Conservation (phyloP, 306 rosid genomes). For the Lagenaria siceraria region DNA sequence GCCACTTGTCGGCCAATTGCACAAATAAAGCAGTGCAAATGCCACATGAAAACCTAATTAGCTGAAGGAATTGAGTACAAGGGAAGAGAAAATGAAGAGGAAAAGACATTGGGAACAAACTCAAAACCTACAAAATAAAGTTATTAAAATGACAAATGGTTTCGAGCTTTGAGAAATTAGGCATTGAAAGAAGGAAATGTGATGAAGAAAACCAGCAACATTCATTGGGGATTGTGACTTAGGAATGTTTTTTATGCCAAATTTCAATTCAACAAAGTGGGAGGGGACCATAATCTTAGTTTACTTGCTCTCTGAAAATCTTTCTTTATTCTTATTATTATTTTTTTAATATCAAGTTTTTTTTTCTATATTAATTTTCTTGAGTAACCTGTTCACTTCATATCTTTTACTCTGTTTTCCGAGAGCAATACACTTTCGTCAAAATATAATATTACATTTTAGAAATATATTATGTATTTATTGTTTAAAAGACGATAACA, state of each 20-base stretch:
- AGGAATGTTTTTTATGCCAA: constrained; percentile 27
- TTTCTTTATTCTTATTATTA: too few species aligned
- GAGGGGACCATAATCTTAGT: constrained; percentile 49
- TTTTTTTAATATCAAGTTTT: too few species aligned
- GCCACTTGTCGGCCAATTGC: constrained; percentile 45
- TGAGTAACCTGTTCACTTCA: neutral
- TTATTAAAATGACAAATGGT: constrained; percentile 3
- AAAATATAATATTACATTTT: too few species aligned
- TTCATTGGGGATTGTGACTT: constrained; percentile 19
- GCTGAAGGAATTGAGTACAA: neutral
- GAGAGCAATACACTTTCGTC: neutral
- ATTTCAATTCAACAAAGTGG: constrained; percentile 17
- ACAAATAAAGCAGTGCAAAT: constrained; percentile 12
- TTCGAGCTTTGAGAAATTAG: constrained; percentile 19
- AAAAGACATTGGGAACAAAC: constrained; percentile 20
- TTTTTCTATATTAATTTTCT: neutral
- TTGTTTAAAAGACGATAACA: too few species aligned
- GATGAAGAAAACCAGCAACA: constrained; percentile 11
- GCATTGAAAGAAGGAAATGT: constrained; percentile 19
- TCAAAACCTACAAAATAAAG: constrained; percentile 1
- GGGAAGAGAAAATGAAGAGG: neutral
- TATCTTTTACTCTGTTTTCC: neutral
- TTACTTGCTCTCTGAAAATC: constrained; percentile 1
- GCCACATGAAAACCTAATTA: constrained; percentile 9
- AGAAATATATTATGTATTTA: too few species aligned